These are phyloP conservation scores for Pisolithus microcarpus DNA, from an alignment of 768 basidiomycete genomes.

Conservation along the genomic window DNA sequence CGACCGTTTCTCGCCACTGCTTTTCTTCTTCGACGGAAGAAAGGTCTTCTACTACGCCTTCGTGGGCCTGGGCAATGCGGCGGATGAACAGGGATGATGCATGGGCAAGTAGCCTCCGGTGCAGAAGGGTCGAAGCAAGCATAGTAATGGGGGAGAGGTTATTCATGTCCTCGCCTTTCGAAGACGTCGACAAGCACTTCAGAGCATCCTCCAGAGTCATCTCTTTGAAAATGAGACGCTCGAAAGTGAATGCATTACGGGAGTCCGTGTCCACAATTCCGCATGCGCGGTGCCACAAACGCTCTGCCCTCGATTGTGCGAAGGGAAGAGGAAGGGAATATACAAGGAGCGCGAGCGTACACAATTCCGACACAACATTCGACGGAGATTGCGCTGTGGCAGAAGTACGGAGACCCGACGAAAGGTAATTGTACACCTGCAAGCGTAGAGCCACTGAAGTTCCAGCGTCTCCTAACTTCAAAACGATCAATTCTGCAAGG, in stretches of 20 bases:
- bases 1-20: conserved; percentile 44
- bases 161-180: conserved; percentile 5
- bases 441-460: conserved; percentile 33
- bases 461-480: conserved; percentile 18
- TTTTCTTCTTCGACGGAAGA: conserved; percentile 20
- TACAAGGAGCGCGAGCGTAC: conserved; percentile 52
- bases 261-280: conserved; percentile 16
- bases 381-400: conserved; percentile 16
- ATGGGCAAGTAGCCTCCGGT: conserved; percentile 45
- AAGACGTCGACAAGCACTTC: conserved; percentile 25
- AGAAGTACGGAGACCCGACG: conserved; percentile 15
- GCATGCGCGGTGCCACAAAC: conserved; percentile 37
- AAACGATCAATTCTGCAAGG: conserved; percentile 40
- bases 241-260: conserved; percentile 33
- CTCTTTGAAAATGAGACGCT: conserved; percentile 47
- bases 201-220: conserved; percentile 51
- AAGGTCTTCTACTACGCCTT: conserved; percentile 10
- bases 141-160: conserved; percentile 36
- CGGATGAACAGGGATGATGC: conserved; percentile 50
- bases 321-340: conserved; percentile 35
- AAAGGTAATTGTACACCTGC: conserved; percentile 50
- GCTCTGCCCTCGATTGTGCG: conserved; percentile 34
- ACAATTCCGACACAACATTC: conserved; percentile 40
- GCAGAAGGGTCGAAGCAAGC: conserved; percentile 45
- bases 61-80: conserved; percentile 26